Evolutionary conservation across 2,329 filamentous ascomycete genomes (phyloP), one percentile per base, ranked within the genome.

Genomic region (Scedosporium boydii): DNA sequence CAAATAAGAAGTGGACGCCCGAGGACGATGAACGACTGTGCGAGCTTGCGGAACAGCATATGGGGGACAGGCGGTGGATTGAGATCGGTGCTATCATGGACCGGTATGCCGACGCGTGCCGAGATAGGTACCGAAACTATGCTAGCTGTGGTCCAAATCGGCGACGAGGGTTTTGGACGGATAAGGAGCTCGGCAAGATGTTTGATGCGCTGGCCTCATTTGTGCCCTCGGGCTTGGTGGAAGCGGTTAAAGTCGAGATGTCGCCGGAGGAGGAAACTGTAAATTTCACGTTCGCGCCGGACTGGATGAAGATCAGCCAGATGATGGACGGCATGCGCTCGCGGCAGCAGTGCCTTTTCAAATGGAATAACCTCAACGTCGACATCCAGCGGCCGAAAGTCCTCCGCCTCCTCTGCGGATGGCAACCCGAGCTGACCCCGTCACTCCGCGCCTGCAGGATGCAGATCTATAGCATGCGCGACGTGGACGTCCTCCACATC

Each of bases 51-150:
- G 73, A 78, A 3, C 65, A 72, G n/a, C 71, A 82, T 58, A 78
- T 80, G 1, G 46, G 44, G 18, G 48, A 55, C 1, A 62, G 79
- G 76, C 82, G 84, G 63, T 92, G 88, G 86, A 79, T 79, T 10
- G 66, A 78, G 29, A 88, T 92, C 65, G 84, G 80, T 0, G 75
- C 78, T n/a, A 66, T 83, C 23, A 80, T 90, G 65, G 86, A 86
- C 65, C 85, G 89, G 5, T 81, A 85, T 46, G 78, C 82, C 0
- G 82, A 85, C 64, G 87, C 91, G 69, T 80, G 87, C 60, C 82
- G 87, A 59, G 88, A 91, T 70, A 84, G 88, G 3, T 90, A 87
- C 77, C 80, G 86, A 46, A 88, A 90, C 67, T 86, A 88, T 67
- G 74, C 89, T 23, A 75, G 86, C 56, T 86, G 83, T 61, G 82